These are phyloP conservation scores for Cystobasidium tubakii DNA, from an alignment of 768 basidiomycete species.

Conservation along the genomic window DNA sequence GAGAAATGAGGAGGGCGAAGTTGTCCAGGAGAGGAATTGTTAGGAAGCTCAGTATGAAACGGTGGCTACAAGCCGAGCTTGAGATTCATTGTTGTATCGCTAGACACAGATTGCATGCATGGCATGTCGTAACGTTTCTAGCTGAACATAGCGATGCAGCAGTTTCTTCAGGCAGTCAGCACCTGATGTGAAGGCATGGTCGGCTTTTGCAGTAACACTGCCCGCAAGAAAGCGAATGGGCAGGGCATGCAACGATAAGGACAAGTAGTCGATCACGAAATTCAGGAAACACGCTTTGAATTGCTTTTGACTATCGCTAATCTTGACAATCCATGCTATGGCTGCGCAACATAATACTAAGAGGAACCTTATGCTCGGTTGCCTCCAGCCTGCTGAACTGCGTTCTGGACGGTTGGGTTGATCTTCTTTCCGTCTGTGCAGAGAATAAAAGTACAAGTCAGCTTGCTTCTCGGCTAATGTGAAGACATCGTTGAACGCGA, in stretches of 20 bases:
- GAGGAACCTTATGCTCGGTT: constrained; percentile 17
- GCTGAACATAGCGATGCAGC: too few species aligned
- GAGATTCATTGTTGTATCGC: neutral
- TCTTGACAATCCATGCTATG: neutral
- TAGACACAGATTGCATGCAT: too few species aligned
- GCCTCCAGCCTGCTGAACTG: constrained; percentile 28
- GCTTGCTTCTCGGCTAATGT: neutral
- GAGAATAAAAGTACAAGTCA: constrained; percentile 28
- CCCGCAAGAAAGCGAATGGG: too few species aligned
- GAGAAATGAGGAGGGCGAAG: neutral
- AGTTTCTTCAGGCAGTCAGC: too few species aligned
- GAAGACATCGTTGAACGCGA: neutral
- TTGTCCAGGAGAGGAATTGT: neutral
- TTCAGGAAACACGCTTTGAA: neutral
- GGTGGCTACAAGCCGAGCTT: neutral
- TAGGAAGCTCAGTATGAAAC: constrained; percentile 3
- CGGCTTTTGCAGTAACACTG: too few species aligned
- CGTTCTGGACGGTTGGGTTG: constrained; percentile 33
- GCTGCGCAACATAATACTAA: neutral
- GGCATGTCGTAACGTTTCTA: too few species aligned
- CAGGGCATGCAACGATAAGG: neutral
- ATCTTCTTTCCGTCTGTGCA: constrained; percentile 48
- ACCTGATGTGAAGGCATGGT: too few species aligned
- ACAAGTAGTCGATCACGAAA: neutral
- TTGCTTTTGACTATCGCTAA: neutral